These are phyloP conservation scores for Pichia pseudocactophila DNA, from an alignment of 805 yeast species.

Conservation along the genomic window DNA sequence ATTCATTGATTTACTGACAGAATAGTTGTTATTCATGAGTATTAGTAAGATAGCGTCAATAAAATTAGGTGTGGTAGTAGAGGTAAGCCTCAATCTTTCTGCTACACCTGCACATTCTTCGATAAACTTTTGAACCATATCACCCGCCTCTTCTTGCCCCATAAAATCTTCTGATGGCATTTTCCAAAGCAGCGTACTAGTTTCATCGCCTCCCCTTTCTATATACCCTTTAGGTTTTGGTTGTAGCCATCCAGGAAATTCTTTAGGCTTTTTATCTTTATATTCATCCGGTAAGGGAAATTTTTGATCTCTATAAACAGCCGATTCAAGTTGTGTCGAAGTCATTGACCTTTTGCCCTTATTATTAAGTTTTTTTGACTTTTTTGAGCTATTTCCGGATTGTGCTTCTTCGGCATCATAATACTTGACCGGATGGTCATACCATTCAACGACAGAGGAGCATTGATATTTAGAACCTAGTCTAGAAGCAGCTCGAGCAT, in stretches of 20 bases:
- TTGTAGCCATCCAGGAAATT: slow-evolving; percentile 68
- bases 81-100: slow-evolving; percentile 39
- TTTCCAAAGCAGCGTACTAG: slow-evolving; percentile 62
- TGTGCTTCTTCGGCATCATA: slow-evolving; percentile 36
- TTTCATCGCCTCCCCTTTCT: slow-evolving; percentile 73
- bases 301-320: slow-evolving; percentile 12
- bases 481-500: slow-evolving; percentile 72
- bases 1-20: slow-evolving; percentile 40
- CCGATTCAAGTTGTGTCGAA: slow-evolving; percentile 16
- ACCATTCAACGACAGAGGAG: slow-evolving; percentile 56
- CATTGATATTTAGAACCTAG: slow-evolving; percentile 70
- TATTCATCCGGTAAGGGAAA: slow-evolving; percentile 38
- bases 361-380: slow-evolving; percentile 17
- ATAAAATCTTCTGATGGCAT: slow-evolving; percentile 24
- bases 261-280: slow-evolving; percentile 32
- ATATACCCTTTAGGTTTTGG: slow-evolving; percentile 72
- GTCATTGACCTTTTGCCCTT: slow-evolving; percentile 16
- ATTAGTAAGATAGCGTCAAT: slow-evolving; percentile 61
- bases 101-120: slow-evolving; percentile 51
- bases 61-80: slow-evolving; percentile 65
- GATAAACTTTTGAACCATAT: slow-evolving; percentile 40
- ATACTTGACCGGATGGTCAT: slow-evolving; percentile 55
- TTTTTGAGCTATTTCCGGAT: slow-evolving; percentile 13
- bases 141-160: slow-evolving; percentile 12
- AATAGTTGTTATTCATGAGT: slow-evolving; percentile 43